Conservation (phyloP, 352 stramenopile genomes). For the Aphanomyces cochlioides region DNA sequence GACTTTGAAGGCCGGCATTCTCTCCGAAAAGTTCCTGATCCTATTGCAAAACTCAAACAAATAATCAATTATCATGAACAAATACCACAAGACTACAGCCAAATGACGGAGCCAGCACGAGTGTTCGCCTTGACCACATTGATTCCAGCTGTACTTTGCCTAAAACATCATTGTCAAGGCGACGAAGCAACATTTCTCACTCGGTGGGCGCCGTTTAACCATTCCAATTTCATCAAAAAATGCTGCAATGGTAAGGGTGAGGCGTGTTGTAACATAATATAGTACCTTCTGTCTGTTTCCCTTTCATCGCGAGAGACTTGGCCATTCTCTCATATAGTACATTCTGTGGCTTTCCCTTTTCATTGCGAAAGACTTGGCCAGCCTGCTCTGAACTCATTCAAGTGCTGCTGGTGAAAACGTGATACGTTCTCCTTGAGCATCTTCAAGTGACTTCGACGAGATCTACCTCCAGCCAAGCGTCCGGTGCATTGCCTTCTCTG, state of each 20-base stretch:
- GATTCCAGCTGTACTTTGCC: background rate
- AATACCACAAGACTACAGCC: background rate
- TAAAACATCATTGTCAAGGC: constrained; percentile 5
- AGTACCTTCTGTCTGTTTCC: too few relatives aligned
- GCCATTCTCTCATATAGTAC: too few relatives aligned
- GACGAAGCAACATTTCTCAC: background rate
- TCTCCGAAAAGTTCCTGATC: background rate
- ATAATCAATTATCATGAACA: background rate
- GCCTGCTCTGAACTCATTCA: too few relatives aligned
- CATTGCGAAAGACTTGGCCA: too few relatives aligned
- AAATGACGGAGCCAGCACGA: constrained; percentile 8
- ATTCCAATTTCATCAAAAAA: background rate
- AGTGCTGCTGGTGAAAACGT: too few relatives aligned
- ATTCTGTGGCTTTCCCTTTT: too few relatives aligned
- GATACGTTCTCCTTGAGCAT: too few relatives aligned
- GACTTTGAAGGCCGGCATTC: background rate
- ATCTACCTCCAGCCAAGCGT: too few relatives aligned
- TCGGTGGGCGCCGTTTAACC: background rate
- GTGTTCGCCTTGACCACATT: background rate
- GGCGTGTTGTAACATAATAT: too few relatives aligned
- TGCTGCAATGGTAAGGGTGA: background rate
- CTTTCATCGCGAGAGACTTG: too few relatives aligned
- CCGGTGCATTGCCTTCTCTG: too few relatives aligned
- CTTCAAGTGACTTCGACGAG: too few relatives aligned
- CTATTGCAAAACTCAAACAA: background rate